These are phyloP conservation scores for Pyrenophora graminea DNA, from an alignment of 2,329 filamentous ascomycete species.

Conservation along the genomic window DNA sequence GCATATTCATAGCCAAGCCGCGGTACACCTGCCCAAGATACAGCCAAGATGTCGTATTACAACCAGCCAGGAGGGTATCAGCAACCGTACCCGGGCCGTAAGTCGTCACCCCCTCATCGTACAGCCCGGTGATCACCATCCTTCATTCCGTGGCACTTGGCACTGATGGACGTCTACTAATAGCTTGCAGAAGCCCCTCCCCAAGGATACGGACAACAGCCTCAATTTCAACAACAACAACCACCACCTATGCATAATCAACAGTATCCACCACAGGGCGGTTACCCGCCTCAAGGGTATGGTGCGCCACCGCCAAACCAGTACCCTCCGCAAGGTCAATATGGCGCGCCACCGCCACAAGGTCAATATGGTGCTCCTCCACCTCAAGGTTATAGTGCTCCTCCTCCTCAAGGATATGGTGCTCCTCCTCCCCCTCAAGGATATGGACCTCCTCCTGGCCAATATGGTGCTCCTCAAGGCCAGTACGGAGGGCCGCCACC, in stretches of 20 bases:
- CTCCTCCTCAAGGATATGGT: conserved; percentile 25
- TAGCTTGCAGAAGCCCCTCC: conserved; percentile 32
- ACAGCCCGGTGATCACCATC: conserved; percentile 14
- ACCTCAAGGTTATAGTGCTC: conserved; percentile 23
- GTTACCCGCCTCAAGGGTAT: conserved; percentile 41
- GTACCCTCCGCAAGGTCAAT: conserved; percentile 27
- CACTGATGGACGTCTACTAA: conserved; percentile 29
- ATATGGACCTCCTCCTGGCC: conserved; percentile 17
- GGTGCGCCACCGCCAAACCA: conserved; percentile 43
- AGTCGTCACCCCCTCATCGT: conserved; percentile 20
- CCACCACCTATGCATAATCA: conserved; percentile 40
- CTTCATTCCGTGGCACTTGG: conserved; percentile 17
- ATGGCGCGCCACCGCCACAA: conserved; percentile 26
- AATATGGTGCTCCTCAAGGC: conserved; percentile 43
- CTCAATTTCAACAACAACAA: conserved; percentile 15
- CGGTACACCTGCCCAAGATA: background rate
- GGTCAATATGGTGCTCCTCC: conserved; percentile 29
- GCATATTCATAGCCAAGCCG: background rate
- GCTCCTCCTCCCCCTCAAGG: conserved; percentile 4
- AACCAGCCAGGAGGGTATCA: conserved; percentile 36
- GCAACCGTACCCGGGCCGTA: conserved; percentile 38
- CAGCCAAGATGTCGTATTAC: conserved; percentile 32
- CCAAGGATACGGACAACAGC: conserved; percentile 32
- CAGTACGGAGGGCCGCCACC: conserved; percentile 11
- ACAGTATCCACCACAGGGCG: conserved; percentile 20